These are phyloP conservation scores for Exophiala sp. DNA, from an alignment of 2,329 filamentous ascomycete genomes.

Conservation along the genomic window DNA sequence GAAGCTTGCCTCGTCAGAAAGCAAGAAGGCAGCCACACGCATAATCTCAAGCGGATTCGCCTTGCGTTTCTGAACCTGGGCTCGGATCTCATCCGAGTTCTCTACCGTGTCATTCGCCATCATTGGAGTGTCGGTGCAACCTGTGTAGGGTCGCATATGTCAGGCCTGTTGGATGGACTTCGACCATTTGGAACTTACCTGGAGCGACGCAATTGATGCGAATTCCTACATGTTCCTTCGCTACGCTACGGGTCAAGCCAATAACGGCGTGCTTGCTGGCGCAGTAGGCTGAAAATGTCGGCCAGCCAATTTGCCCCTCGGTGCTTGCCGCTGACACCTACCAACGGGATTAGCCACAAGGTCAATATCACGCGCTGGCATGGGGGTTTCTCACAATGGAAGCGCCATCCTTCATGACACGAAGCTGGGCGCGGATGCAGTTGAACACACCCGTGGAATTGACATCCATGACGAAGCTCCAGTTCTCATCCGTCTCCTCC, in stretches of 20 bases:
- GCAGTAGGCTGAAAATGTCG: slow-evolving; percentile 41
- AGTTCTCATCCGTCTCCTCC: slow-evolving; percentile 40
- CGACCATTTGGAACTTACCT: slow-evolving; percentile 27
- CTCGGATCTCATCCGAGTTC: slow-evolving; percentile 13
- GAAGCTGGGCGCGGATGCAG: slow-evolving; percentile 40
- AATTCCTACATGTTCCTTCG: slow-evolving; percentile 35
- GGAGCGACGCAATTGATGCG: slow-evolving; percentile 38
- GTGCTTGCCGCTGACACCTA: slow-evolving; percentile 21
- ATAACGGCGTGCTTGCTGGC: slow-evolving; percentile 43
- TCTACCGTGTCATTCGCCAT: slow-evolving; percentile 10
- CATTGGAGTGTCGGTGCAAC: slow-evolving; percentile 12
- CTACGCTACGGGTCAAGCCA: slow-evolving; percentile 41
- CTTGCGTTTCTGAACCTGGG: slow-evolving; percentile 30
- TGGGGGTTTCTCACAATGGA: slow-evolving; percentile 45
- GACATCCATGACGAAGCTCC: slow-evolving; percentile 39
- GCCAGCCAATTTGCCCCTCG: slow-evolving; percentile 33
- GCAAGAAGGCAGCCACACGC: slow-evolving; percentile 45
- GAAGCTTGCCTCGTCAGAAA: slow-evolving; percentile 47
- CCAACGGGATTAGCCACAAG: slow-evolving; percentile 28
- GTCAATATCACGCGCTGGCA: slow-evolving; percentile 43
- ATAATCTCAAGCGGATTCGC: slow-evolving; percentile 39
- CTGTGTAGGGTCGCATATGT: slow-evolving; percentile 1
- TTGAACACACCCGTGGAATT: slow-evolving; percentile 42
- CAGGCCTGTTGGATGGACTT: background rate
- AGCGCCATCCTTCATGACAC: slow-evolving; percentile 37